Conservation (phyloP, 2,329 filamentous ascomycete genomes). For the Fusarium sambucinum region DNA sequence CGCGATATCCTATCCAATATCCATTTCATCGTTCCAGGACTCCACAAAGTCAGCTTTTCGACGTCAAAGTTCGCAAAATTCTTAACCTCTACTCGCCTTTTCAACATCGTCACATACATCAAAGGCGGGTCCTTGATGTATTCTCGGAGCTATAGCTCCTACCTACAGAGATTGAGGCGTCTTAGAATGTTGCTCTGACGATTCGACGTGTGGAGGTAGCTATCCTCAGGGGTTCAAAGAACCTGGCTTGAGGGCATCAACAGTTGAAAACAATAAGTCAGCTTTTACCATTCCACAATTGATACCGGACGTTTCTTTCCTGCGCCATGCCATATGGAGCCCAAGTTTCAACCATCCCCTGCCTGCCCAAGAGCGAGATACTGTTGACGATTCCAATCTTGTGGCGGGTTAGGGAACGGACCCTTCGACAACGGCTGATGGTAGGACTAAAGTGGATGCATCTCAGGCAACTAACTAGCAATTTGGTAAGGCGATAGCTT, state of each 20-base stretch:
- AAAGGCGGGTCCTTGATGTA: slow-evolving; percentile 1
- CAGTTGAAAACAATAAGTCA: neutral
- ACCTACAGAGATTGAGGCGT: neutral
- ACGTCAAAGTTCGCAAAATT: neutral
- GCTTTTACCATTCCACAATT: neutral
- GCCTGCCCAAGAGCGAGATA: neutral
- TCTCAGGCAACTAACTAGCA: slow-evolving; percentile 10
- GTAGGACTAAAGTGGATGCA: slow-evolving; percentile 3
- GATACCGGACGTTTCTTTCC: neutral
- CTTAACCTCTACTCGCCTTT: neutral
- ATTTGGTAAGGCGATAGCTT: slow-evolving; percentile 3
- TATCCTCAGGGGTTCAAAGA: neutral
- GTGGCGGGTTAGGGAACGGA: slow-evolving; percentile 5
- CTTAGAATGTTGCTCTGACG: neutral
- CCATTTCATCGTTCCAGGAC: neutral
- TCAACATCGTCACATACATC: neutral
- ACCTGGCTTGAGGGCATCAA: neutral
- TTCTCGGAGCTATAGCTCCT: slow-evolving; percentile 12
- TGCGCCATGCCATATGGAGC: too few relatives aligned
- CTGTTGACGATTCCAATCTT: slow-evolving; percentile 2
- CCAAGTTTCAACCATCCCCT: neutral
- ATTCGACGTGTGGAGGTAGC: slow-evolving; percentile 15
- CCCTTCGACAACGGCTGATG: slow-evolving; percentile 8
- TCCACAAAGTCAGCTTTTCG: neutral
- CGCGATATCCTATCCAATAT: neutral